Conservation (phyloP, 192 early-diverging fungal species). For the Dissophora ornata region DNA sequence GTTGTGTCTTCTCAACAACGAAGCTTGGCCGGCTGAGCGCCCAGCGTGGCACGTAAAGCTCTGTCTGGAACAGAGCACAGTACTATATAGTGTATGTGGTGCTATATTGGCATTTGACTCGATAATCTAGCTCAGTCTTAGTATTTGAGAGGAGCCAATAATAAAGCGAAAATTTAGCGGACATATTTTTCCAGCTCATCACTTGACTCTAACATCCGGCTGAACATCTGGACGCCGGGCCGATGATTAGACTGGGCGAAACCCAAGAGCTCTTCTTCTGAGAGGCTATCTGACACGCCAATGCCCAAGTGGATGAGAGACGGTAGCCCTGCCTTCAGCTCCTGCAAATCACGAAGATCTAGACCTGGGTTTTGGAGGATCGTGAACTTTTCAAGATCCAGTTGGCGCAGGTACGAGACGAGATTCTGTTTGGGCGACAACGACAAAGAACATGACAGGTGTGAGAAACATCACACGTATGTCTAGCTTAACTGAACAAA, state of each 20-base stretch:
- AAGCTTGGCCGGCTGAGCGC: too few species aligned
- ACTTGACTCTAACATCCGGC: slow-evolving; percentile 39
- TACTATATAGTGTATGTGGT: too few species aligned
- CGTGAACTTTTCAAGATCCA: slow-evolving; percentile 46
- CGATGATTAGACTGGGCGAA: slow-evolving; percentile 21
- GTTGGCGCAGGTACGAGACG: slow-evolving; percentile 45
- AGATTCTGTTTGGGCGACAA: slow-evolving; percentile 19
- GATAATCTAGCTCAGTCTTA: too few species aligned
- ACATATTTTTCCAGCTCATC: slow-evolving; percentile 16
- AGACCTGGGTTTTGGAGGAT: slow-evolving; percentile 39
- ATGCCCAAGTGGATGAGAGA: slow-evolving; percentile 27
- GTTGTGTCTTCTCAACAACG: too few species aligned
- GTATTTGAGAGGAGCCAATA: too few species aligned
- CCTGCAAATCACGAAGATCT: slow-evolving; percentile 19
- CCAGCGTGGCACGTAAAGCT: too few species aligned
- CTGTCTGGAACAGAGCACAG: too few species aligned
- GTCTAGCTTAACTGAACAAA: too few species aligned
- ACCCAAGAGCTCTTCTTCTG: slow-evolving; percentile 7
- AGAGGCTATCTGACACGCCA: slow-evolving; percentile 17
- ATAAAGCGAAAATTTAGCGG: neutral
- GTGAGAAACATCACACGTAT: too few species aligned
- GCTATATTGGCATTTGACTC: too few species aligned
- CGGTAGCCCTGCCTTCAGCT: slow-evolving; percentile 14
- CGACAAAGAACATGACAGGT: neutral
- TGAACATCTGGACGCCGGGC: slow-evolving; percentile 22